These are phyloP conservation scores for Fusarium gaditjirri DNA, from an alignment of 2,329 filamentous ascomycete species.

Conservation along the genomic window DNA sequence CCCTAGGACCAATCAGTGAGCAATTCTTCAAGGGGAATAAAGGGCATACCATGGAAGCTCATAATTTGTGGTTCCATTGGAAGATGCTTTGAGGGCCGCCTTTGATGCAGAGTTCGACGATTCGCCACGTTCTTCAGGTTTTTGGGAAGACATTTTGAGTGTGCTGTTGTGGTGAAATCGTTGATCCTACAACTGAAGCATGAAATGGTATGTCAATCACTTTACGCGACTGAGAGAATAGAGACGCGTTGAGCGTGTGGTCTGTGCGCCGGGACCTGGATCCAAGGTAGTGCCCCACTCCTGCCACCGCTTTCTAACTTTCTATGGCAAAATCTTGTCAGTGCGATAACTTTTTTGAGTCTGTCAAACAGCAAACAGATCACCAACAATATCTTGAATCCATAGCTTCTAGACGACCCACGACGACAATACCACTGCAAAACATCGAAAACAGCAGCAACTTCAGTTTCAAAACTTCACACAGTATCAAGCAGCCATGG, in stretches of 20 bases:
- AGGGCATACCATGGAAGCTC: conserved; percentile 79
- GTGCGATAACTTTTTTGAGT: conserved; percentile 42
- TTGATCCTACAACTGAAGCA: conserved; percentile 32
- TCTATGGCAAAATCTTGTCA: conserved; percentile 44
- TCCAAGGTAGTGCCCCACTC: conserved; percentile 12
- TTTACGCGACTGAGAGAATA: conserved; percentile 50
- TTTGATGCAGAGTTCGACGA: conserved; percentile 70
- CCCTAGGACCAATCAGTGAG: conserved; percentile 67
- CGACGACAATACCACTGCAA: background rate
- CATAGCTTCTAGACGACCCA: background rate
- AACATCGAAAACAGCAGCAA: background rate
- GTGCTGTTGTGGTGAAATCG: conserved; percentile 17
- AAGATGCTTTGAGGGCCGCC: conserved; percentile 61
- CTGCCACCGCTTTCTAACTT: conserved; percentile 44
- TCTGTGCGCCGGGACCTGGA: conserved; percentile 41
- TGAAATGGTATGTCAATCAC: conserved; percentile 43
- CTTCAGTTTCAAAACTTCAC: background rate
- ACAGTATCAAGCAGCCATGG: conserved; percentile 66
- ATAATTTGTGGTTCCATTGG: conserved; percentile 67
- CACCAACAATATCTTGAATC: conserved; percentile 4
- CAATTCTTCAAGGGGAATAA: background rate
- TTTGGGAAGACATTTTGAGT: conserved; percentile 59
- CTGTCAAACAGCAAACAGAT: conserved; percentile 25
- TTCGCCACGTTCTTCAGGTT: conserved; percentile 65
- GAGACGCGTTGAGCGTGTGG: conserved; percentile 50